Evolutionary conservation across 2,329 filamentous ascomycete genomes (phyloP), one percentile per base, ranked within the genome.

Genomic region (Hypoxylon sp.): DNA sequence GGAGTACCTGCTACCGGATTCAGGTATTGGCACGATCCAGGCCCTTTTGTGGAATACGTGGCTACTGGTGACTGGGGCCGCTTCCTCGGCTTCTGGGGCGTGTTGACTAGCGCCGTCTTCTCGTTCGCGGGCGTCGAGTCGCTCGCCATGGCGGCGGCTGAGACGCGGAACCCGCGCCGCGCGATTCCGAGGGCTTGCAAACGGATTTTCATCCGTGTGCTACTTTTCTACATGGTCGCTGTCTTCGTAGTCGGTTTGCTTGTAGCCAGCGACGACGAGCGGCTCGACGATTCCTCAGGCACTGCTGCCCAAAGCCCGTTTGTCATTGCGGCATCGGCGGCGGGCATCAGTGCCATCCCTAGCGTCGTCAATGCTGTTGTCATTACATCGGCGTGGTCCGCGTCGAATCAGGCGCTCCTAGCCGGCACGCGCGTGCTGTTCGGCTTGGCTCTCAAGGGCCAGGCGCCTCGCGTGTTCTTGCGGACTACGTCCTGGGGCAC

Each of bases 341-440:
- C 91, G 1, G 88, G 90, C 0, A 90, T 94, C 63, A 84, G 83
- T 3, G 90, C 86, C 5, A 86, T 94, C 3, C 90, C 91, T 0
- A 89, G 88, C 5, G 87, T 94, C 60, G 90, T 94, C 79, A 95
- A 95, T 77, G 92, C 91, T 37, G 84, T 94, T 26, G 90, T 94
- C 72, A 84, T 94, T 71, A 92, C 90, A 0, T 91, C 90, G 0
- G 91, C 90, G 0, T 90, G 88, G 80, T 93, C 91, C 0, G 85
- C 91, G 0, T 89, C 87, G 0, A 94, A 94, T 72, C 88, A 91
- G 71, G 88, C 86, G 74, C 81, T 94, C 35, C 81, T 84, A 44
- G 82, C 87, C 0, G 88, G 87, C 29, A 88, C 88, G 0, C 84
- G 89, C 51, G 86, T 88, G 35, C 80, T 90, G 3, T 87, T 88